Conservation (phyloP, 2,329 filamentous ascomycete genomes). For the Neonectria coccinea region DNA sequence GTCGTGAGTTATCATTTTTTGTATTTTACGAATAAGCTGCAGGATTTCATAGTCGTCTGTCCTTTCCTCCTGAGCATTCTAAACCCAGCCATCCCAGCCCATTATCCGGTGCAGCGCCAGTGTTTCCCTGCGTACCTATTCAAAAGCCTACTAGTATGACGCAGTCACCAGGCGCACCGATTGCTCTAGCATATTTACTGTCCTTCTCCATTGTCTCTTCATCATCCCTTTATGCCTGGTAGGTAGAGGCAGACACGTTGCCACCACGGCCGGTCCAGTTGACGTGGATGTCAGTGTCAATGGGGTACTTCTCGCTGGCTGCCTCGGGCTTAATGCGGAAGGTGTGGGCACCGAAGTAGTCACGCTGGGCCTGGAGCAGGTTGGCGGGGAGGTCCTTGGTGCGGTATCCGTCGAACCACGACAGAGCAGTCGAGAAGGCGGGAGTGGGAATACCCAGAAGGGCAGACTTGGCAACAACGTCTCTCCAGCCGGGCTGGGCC, state of each 20-base stretch:
- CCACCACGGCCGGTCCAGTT: constrained; percentile 99
- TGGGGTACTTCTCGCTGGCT: constrained; percentile 83
- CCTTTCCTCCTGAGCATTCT: constrained; percentile 43
- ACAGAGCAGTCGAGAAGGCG: constrained; percentile 95
- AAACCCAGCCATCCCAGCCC: constrained; percentile 38
- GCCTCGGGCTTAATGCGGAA: constrained; percentile 87
- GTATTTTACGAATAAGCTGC: constrained; percentile 32
- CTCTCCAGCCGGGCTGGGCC: constrained; percentile 92
- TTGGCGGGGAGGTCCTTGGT: constrained; percentile 98
- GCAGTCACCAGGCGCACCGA: constrained; percentile 36
- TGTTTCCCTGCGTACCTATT: constrained; percentile 41
- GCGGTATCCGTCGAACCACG: constrained; percentile 99
- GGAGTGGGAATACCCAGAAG: constrained; percentile 96
- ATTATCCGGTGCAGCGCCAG: constrained; percentile 45
- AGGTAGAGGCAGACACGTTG: constrained; percentile 96
- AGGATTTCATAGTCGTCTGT: constrained; percentile 36
- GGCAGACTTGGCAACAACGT: constrained; percentile 90
- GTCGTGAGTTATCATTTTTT: constrained; percentile 19
- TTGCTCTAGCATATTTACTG: constrained; percentile 39
- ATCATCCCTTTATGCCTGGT: constrained; percentile 80
- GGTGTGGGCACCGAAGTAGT: constrained; percentile 98
- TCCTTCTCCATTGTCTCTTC: constrained; percentile 31
- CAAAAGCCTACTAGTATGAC: constrained; percentile 38
- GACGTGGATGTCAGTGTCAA: constrained; percentile 92
- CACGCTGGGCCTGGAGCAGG: constrained; percentile 97